Base-by-base conservation (phyloP, 1,284 basidiomycete species). In the Ganoderma resinaceum region DNA sequence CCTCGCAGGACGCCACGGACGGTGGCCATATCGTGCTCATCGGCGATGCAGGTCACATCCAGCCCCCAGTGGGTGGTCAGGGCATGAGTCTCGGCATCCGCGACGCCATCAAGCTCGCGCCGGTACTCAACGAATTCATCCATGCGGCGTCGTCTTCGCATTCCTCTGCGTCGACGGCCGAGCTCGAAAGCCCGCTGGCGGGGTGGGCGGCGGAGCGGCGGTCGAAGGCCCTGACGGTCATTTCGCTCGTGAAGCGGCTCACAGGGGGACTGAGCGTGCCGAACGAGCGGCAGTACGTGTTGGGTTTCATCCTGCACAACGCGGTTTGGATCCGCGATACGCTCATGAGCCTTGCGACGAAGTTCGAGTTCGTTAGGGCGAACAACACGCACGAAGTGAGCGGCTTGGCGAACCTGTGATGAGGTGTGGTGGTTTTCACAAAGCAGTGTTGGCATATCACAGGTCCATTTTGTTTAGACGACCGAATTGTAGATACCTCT, bases 31-130 rank as follows among this genome's bases (percentile, higher is more conserved):
- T 77, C 23, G 18, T 70, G 3, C 77, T 85, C 35, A 55, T 84
- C 1, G 84, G 84, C 0, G 84, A 85, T 66, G 83, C 84, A 0
- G 83, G 82, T 20, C 84, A 85, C 70, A 80, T 83, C 55, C 84
- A 85, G 58, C 80, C 83, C 0, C 84, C 84, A 0, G 79, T 78
- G 0, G 84, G 84, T 26, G 84, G 84, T 0, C 84, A 85, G 73
- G 84, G 84, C 9, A 82, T 85, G 84, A 85, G 85, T 68, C 82
- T 85, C 46, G 83, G 84, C 6, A 64, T 85, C 26, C 79, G 84
- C 8, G 84, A 85, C 65, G 82, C 79, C 0, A 62, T 83, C 14
- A 78, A 78, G 37, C 73, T 83, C 12, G 84, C 78, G 62, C 68
- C 75, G 9, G 65, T 71, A 38, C 72, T 78, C 40, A 70, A 75